phyloP scores from a whole-genome alignment of 768 basidiomycete genomes.

The Hebeloma cylindrosporum region DNA sequence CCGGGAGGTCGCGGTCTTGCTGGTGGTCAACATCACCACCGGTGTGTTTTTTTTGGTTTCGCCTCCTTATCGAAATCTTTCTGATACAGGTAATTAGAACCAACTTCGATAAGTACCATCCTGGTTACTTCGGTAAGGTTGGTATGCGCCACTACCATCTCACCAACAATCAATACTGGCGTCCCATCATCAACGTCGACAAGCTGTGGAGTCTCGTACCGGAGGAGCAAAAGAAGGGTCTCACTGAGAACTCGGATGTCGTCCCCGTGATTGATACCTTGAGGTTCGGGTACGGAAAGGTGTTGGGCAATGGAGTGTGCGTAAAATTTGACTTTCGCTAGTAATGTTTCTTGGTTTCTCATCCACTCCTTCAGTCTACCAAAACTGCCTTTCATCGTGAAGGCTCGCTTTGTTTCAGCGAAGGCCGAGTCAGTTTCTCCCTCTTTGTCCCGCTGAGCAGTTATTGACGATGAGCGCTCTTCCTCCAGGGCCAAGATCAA shows the following conservation, averaged over 20 bases:
- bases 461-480: neutral
- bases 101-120: conserved; percentile 99
- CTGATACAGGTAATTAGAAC: conserved; percentile 48
- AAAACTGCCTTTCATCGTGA: conserved; percentile 93
- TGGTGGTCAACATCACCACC: conserved; percentile 99
- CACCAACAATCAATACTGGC: conserved; percentile 88
- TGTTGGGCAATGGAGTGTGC: conserved; percentile 91
- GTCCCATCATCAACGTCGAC: conserved; percentile 98
- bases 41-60: conserved; percentile 48
- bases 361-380: conserved; percentile 56
- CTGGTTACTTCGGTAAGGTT: conserved; percentile 99
- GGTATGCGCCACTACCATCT: conserved; percentile 99
- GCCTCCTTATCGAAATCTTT: neutral
- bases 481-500: conserved; percentile 69
- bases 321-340: conserved; percentile 29
- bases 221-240: conserved; percentile 73
- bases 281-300: conserved; percentile 83
- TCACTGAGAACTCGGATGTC: conserved; percentile 72
- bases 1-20: conserved; percentile 99
- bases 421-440: conserved; percentile 66
- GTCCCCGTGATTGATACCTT: conserved; percentile 96
- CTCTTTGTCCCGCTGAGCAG: neutral
- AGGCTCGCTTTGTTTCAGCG: conserved; percentile 92
- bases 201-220: conserved; percentile 94
- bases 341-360: conserved; percentile 1